Conservation (phyloP, 306 rosid species). For the Comarum palustre region DNA sequence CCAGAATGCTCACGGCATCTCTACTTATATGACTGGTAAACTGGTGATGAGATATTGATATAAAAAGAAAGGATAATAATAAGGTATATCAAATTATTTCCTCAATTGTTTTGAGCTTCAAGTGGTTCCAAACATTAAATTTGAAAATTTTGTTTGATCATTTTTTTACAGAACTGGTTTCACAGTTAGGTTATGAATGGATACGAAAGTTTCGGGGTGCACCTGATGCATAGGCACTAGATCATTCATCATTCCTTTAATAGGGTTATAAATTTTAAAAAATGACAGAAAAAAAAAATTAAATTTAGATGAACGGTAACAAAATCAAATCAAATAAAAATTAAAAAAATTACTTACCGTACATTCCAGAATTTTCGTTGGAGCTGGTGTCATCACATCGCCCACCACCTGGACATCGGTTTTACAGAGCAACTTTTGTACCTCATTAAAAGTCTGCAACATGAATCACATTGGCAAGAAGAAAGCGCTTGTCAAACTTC, state of each 20-base stretch:
- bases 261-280: no score
- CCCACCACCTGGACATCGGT: slow-evolving; percentile 83
- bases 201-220: no score
- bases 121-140: background rate
- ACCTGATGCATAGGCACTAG: no score
- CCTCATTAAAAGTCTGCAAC: slow-evolving; percentile 86
- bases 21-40: background rate
- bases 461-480: background rate
- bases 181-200: background rate
- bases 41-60: background rate
- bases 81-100: background rate
- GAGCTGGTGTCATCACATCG: slow-evolving; percentile 85
- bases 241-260: no score
- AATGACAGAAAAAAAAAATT: no score
- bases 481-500: background rate
- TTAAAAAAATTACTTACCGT: no score
- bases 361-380: no score
- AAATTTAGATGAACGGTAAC: no score
- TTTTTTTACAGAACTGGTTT: background rate
- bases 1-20: background rate
- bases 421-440: slow-evolving; percentile 77
- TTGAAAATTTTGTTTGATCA: background rate
- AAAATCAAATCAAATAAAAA: no score
- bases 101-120: background rate
- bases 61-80: background rate